Percentiles rank a stretch among this genome's conserved stretches.
Conservation (phyloP, 2,329 filamentous ascomycete genomes). For the Didymosphaeria variabile region DNA sequence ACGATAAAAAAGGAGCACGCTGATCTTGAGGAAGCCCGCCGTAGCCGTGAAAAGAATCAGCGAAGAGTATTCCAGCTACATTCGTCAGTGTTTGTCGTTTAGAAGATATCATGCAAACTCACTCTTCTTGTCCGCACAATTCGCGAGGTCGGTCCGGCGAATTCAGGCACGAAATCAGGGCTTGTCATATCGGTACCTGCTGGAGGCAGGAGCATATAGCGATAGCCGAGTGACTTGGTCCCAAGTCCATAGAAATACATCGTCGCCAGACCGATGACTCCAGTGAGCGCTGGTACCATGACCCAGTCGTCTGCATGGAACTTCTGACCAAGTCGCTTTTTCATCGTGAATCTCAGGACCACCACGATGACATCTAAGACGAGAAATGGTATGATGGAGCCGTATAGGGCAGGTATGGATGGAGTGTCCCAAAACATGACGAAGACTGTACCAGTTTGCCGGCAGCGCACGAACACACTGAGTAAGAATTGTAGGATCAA, state of each 20-base stretch:
- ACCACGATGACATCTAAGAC: slow-evolving; percentile 10
- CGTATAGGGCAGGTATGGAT: background rate
- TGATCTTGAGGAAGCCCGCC: slow-evolving; percentile 20
- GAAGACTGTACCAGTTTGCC: background rate
- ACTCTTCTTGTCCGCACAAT: slow-evolving; percentile 2
- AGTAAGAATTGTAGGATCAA: background rate
- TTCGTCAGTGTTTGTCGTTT: background rate
- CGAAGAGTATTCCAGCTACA: slow-evolving; percentile 20
- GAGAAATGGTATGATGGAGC: slow-evolving; percentile 12
- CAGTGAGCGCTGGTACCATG: slow-evolving; percentile 13
- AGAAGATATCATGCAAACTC: background rate
- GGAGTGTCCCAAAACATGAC: slow-evolving; percentile 12
- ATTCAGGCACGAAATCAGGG: slow-evolving; percentile 2
- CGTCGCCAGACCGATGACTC: slow-evolving; percentile 4
- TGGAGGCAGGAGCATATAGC: slow-evolving; percentile 5
- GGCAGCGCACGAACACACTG: too few species aligned
- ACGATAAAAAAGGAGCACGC: slow-evolving; percentile 21
- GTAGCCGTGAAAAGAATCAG: slow-evolving; percentile 15
- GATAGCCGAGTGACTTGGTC: slow-evolving; percentile 13
- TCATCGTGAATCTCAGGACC: slow-evolving; percentile 3
- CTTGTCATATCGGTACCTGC: slow-evolving; percentile 4
- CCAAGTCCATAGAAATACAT: slow-evolving; percentile 16
- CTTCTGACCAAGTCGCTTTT: slow-evolving; percentile 8
- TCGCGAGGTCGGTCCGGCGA: background rate
- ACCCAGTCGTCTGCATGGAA: slow-evolving; percentile 16